Conservation (phyloP, 1,139 yeast species). For the Zhuliangozyma parablackwelliae region DNA sequence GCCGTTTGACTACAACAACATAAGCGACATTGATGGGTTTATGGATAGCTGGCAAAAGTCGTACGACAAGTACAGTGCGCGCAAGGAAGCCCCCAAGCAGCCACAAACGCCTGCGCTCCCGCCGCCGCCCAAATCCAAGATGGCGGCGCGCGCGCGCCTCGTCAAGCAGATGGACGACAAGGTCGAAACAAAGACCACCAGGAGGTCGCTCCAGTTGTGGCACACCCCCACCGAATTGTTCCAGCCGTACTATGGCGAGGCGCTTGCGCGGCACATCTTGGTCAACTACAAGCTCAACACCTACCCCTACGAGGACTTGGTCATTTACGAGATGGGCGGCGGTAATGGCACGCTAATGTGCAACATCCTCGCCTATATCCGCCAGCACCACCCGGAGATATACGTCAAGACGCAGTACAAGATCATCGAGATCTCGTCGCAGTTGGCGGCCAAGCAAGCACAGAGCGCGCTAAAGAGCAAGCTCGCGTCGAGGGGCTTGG, state of each 20-base stretch:
- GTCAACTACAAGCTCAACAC: slow-evolving; percentile 64
- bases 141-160: slow-evolving; percentile 32
- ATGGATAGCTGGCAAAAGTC: slow-evolving; percentile 64
- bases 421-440: slow-evolving; percentile 72
- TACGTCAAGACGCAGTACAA: slow-evolving; percentile 64
- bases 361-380: slow-evolving; percentile 66
- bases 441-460: slow-evolving; percentile 62
- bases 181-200: slow-evolving; percentile 14
- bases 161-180: slow-evolving; percentile 17
- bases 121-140: slow-evolving; percentile 14
- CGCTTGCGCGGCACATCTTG: slow-evolving; percentile 69
- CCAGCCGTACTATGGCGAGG: slow-evolving; percentile 80
- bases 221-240: slow-evolving; percentile 88
- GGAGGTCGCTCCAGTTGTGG: slow-evolving; percentile 67
- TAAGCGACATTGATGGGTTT: slow-evolving; percentile 66
- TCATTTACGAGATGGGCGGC: slow-evolving; percentile 85
- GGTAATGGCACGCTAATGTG: slow-evolving; percentile 87
- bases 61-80: slow-evolving; percentile 60
- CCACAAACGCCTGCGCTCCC: slow-evolving; percentile 7
- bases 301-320: slow-evolving; percentile 62
- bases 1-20: slow-evolving; percentile 57
- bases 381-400: slow-evolving; percentile 63
- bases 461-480: slow-evolving; percentile 32
- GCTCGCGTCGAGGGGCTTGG: slow-evolving; percentile 37
- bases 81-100: slow-evolving; percentile 17